phyloP scores from a whole-genome alignment of 345 rosid species.

The Iberis pinnata region DNA sequence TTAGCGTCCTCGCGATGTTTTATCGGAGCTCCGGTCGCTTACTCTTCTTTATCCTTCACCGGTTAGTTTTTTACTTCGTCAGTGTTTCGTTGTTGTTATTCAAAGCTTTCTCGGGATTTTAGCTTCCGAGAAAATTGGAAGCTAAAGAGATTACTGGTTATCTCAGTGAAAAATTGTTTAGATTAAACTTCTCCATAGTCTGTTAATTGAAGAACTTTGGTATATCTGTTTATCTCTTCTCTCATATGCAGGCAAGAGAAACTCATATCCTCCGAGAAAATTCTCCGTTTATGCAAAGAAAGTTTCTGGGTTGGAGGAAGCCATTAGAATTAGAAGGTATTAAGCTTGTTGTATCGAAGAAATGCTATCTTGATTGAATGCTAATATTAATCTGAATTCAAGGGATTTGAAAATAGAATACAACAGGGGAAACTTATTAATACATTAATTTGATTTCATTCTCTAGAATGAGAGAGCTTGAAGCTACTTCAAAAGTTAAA shows the following conservation, averaged over 20 bases:
- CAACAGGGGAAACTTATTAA: neutral
- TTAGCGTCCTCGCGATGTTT: slow-evolving; percentile 28
- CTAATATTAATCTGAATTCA: no score
- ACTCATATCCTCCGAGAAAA: slow-evolving; percentile 11
- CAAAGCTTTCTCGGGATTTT: neutral
- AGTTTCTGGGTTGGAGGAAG: slow-evolving; percentile 60
- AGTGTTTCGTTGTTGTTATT: neutral
- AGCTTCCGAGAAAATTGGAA: neutral
- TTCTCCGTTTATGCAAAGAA: slow-evolving; percentile 43
- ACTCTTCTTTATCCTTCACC: slow-evolving; percentile 31
- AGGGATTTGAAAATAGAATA: no score
- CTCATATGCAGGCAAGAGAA: slow-evolving; percentile 37
- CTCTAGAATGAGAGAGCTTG: slow-evolving; percentile 54
- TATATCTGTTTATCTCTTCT: neutral
- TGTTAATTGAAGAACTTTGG: slow-evolving; percentile 8
- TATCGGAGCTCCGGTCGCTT: slow-evolving; percentile 34
- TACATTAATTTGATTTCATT: slow-evolving; percentile 8
- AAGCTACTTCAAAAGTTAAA: slow-evolving; percentile 31
- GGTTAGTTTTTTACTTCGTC: slow-evolving; percentile 31
- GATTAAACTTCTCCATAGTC: neutral
- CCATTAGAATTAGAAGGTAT: slow-evolving; percentile 64
- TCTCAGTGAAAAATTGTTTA: neutral
- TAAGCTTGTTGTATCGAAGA: neutral
- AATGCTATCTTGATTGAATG: neutral
- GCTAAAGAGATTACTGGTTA: neutral